Base-by-base conservation (phyloP, 371 early-diverging fungal species). In the Zychaea mexicana region DNA sequence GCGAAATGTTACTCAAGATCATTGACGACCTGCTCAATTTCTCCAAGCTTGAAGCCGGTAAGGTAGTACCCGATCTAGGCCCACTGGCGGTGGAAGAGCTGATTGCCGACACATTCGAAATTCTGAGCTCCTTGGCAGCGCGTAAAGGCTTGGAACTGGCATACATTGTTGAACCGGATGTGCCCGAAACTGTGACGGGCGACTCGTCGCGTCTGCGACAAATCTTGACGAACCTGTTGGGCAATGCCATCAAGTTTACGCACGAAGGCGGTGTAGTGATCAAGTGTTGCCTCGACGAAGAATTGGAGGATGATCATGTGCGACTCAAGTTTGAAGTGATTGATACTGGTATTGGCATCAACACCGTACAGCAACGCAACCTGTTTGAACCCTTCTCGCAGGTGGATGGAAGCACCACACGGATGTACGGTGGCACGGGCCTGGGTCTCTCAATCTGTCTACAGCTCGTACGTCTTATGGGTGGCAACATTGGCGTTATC, bases 181-280 rank as follows among this genome's bases (percentile, higher is more conserved):
- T 85, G 0, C 87, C 87, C 26, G 60, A 68, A 13, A 78, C 75
- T 0, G 60, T 81, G 0, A 57, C 70, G 8, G 73, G 77, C 4
- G 82, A 81, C 38, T 74, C 79, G 0, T 78, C 82, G 38, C 73
- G 82, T 17, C 17, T 81, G n/a, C 71, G 82, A 17, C 82, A 81
- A 32, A 73, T 81, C 3, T 52, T 81, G 45, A 76, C 79, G 13
- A 81, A 81, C 24, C 60, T 81, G 13, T 69, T 86, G 47, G 85
- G 88, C 33, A 89, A 89, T 52, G 88, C 89, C 2, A 83, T 89
- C 66, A 89, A 89, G 67, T 89, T 89, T 32, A 89, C 89, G 1
- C 82, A 85, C 46, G 67, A 83, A 24, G 89, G 87, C 3, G 76
- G 79, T 27, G 82, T 88, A 10, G 76, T 81, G 13, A 82, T 88